Base-by-base conservation (phyloP, 2,329 filamentous ascomycete genomes). In the Xylaria sp. region DNA sequence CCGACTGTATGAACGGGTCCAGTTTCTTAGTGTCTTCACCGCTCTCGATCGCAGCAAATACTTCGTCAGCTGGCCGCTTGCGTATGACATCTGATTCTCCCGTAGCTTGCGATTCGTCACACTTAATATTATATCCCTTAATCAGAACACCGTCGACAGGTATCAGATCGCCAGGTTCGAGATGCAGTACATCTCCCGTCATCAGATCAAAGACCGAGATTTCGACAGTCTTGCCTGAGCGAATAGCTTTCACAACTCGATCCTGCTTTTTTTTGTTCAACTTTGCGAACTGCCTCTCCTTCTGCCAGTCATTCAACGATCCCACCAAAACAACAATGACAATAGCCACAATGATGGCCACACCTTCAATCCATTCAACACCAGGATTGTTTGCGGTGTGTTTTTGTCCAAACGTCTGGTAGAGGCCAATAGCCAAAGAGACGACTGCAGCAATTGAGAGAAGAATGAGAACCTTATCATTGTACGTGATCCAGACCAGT, bases 1-100 rank as follows among this genome's bases (percentile, higher is more conserved):
- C 94, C 36, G 94, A 97, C 73, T 97, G 92, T 74, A 97, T 93
- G 74, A 94, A 93, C 0, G 92, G 92, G 72, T 94, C 92, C 80
- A 93, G 86, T 79, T 93, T 93, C 81, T 88, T 90, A 28, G 90
- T 83, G 54, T 84, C 84, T 49, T 90, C 87, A 73, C 88, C 83
- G 71, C 87, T 88, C 73, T 92, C 88, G 74, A 94, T 92, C 31
- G 90, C 90, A 23, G 84, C 83, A 75, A 85, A 91, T 23, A 93
- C 92, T 28, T 92, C 90, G 58, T 92, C 89, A 48, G 84, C 90
- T 6, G 87, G 77, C 38, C 82, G 85, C 79, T 93, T 93, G 78
- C 88, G 89, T 75, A 93, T 88, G 42, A 93, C 85, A 72, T 93
- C 91, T 1, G 91, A 93, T 80, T 93, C 91, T 74, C 91, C 91